Evolutionary conservation across 495 filamentous ascomycete genomes (phyloP).

Genomic region (Diplogelasinospora grovesii): DNA sequence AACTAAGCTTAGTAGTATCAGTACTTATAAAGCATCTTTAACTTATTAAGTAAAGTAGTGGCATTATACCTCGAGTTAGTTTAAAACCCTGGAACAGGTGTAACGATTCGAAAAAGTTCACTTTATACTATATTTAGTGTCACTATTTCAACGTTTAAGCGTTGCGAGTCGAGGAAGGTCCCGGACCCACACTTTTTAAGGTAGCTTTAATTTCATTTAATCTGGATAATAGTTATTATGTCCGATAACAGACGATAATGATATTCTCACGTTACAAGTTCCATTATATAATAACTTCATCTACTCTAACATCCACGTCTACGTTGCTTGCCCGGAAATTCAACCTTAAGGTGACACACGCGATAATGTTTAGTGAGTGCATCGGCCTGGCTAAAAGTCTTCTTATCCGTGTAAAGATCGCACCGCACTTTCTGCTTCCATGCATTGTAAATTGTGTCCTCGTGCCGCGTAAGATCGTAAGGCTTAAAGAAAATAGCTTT

Average conservation of each 20-base stretch:
- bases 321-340: conserved; percentile 64
- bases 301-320: conserved; percentile 25
- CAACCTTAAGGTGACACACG: conserved; percentile 80
- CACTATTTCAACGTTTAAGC: too few species aligned
- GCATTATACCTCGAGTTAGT: too few species aligned
- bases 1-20: too few species aligned
- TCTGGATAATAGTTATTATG: background rate
- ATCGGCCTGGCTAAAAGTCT: conserved; percentile 89
- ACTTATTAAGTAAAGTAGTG: too few species aligned
- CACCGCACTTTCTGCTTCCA: conserved; percentile 95
- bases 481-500: conserved; percentile 92
- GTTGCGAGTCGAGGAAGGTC: too few species aligned
- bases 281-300: conserved; percentile 15
- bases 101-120: too few species aligned
- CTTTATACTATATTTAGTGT: too few species aligned
- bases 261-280: too few species aligned
- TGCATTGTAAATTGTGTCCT: conserved; percentile 95
- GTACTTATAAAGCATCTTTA: too few species aligned
- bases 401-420: conserved; percentile 87
- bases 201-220: too few species aligned
- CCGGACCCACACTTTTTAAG: too few species aligned
- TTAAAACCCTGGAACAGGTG: too few species aligned
- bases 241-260: background rate
- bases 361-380: conserved; percentile 87
- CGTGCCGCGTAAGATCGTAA: conserved; percentile 94